These are phyloP conservation scores for Naganishia sp. DNA, from an alignment of 1,284 basidiomycete species.

Conservation along the genomic window DNA sequence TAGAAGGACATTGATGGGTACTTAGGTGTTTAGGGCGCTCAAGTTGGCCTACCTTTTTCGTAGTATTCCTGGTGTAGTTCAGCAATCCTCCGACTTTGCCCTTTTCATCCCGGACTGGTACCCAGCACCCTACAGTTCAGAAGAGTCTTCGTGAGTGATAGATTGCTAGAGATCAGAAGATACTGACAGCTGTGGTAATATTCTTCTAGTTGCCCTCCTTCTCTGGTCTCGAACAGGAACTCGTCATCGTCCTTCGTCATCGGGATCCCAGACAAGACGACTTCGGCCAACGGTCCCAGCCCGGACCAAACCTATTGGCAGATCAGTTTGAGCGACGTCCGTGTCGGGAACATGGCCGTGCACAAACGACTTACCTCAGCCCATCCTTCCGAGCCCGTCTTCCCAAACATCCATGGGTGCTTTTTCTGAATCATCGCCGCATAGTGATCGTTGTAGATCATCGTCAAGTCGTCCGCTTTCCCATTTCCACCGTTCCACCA, in stretches of 20 bases:
- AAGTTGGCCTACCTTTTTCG: slow-evolving; percentile 39
- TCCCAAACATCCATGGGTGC: slow-evolving; percentile 49
- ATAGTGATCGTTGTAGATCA: slow-evolving; percentile 51
- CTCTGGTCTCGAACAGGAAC: slow-evolving; percentile 22
- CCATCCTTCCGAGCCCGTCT: slow-evolving; percentile 46
- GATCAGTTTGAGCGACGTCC: background rate
- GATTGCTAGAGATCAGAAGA: slow-evolving; percentile 34
- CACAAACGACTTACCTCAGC: slow-evolving; percentile 35
- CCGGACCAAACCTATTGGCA: slow-evolving; percentile 45
- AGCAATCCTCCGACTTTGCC: slow-evolving; percentile 46
- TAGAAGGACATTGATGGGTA: slow-evolving; percentile 40
- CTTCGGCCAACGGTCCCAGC: slow-evolving; percentile 47
- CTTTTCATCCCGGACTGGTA: slow-evolving; percentile 45
- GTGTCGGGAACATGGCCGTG: background rate
- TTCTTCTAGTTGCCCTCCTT: slow-evolving; percentile 25
- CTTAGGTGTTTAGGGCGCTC: slow-evolving; percentile 18
- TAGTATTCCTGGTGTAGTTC: slow-evolving; percentile 47
- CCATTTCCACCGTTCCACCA: slow-evolving; percentile 46
- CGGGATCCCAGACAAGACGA: slow-evolving; percentile 46
- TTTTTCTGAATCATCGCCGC: slow-evolving; percentile 41
- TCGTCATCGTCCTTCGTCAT: slow-evolving; percentile 48
- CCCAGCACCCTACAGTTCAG: slow-evolving; percentile 42
- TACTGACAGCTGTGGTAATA: slow-evolving; percentile 40
- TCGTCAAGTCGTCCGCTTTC: slow-evolving; percentile 40
- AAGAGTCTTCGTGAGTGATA: slow-evolving; percentile 28